These are phyloP conservation scores for Halenospora varia DNA, from an alignment of 495 filamentous ascomycete genomes.

Conservation along the genomic window DNA sequence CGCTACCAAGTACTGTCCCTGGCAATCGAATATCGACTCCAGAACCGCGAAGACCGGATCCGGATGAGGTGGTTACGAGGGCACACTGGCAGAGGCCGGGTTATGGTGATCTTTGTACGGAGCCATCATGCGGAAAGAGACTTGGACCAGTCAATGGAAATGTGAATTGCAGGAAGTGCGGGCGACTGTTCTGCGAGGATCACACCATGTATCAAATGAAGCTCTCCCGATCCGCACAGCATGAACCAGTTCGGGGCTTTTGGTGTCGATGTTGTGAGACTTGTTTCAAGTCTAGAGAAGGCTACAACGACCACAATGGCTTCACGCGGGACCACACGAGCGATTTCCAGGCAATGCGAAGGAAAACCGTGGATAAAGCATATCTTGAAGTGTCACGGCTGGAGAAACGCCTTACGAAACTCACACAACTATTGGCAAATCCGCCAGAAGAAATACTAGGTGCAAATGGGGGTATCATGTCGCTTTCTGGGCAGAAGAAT, in stretches of 20 bases:
- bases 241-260: conserved; percentile 87
- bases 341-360: conserved; percentile 61
- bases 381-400: conserved; percentile 82
- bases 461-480: conserved; percentile 18
- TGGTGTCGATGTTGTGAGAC: conserved; percentile 98
- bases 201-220: conserved; percentile 99
- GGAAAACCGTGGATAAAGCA: conserved; percentile 75
- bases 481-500: conserved; percentile 44
- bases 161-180: conserved; percentile 90
- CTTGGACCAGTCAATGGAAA: conserved; percentile 75
- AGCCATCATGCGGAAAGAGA: conserved; percentile 77
- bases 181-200: conserved; percentile 91
- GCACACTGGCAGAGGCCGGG: conserved; percentile 81
- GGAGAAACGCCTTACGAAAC: conserved; percentile 86
- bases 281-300: conserved; percentile 92
- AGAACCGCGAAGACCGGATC: conserved; percentile 53
- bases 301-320: conserved; percentile 87
- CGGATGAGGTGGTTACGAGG: conserved; percentile 83
- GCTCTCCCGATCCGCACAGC: conserved; percentile 80
- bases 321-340: conserved; percentile 64
- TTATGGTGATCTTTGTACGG: conserved; percentile 75
- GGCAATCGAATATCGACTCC: conserved; percentile 25
- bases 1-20: conserved; percentile 21
- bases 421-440: conserved; percentile 78
- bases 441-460: conserved; percentile 48